Conservation (phyloP, 192 early-diverging fungal species). For the Backusella liffmaniae region DNA sequence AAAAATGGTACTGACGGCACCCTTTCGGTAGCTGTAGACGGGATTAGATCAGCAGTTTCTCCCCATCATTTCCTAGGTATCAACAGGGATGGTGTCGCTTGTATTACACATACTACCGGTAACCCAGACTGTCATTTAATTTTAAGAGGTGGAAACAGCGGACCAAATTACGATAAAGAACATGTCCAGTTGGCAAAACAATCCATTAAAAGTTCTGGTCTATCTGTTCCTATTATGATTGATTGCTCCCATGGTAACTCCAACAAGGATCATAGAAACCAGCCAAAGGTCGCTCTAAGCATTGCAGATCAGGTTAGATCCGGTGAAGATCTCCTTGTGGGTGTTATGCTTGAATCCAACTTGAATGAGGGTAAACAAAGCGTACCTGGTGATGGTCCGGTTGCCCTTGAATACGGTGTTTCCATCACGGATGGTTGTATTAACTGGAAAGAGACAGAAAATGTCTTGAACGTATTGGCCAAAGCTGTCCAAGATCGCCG, state of each 20-base stretch:
- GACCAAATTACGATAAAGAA: constrained; percentile 82
- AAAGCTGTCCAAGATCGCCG: constrained; percentile 70
- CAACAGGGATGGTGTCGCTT: constrained; percentile 87
- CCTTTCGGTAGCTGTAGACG: constrained; percentile 68
- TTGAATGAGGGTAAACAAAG: constrained; percentile 85
- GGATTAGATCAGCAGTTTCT: constrained; percentile 66
- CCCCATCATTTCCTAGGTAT: constrained; percentile 93
- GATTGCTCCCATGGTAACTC: constrained; percentile 96
- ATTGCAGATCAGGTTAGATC: constrained; percentile 72
- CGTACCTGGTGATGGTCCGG: constrained; percentile 64
- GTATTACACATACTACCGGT: constrained; percentile 86
- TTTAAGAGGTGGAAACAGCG: constrained; percentile 83
- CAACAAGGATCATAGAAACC: constrained; percentile 85
- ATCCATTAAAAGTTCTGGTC: constrained; percentile 58
- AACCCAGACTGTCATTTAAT: constrained; percentile 89
- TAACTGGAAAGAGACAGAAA: constrained; percentile 78
- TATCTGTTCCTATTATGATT: constrained; percentile 80
- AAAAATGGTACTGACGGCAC: constrained; percentile 98
- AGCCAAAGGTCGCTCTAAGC: constrained; percentile 68
- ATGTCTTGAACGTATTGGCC: constrained; percentile 73
- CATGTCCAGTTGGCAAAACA: constrained; percentile 35
- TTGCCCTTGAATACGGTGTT: constrained; percentile 80
- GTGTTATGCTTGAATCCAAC: constrained; percentile 96
- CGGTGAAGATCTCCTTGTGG: constrained; percentile 66
- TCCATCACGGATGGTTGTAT: constrained; percentile 95